These are phyloP conservation scores for Coemansia sp. DNA, from an alignment of 192 early-diverging fungal species.

Conservation along the genomic window DNA sequence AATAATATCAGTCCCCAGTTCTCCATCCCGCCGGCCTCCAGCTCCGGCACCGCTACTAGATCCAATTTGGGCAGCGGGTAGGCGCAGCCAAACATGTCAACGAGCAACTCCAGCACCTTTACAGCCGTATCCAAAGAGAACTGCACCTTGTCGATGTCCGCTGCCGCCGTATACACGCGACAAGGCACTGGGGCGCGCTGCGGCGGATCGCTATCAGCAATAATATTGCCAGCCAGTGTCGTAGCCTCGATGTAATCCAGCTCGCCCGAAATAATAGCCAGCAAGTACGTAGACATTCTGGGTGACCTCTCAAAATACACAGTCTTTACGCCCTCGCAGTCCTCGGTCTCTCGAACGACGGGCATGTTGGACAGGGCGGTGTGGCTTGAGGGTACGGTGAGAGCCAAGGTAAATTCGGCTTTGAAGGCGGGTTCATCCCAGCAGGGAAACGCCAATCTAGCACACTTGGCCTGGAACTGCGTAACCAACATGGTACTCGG, in stretches of 20 bases:
- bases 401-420: slow-evolving; percentile 71
- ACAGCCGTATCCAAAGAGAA: slow-evolving; percentile 72
- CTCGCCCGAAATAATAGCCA: slow-evolving; percentile 74
- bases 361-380: slow-evolving; percentile 79
- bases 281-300: slow-evolving; percentile 78
- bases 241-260: slow-evolving; percentile 74
- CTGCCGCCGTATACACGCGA: slow-evolving; percentile 70
- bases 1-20: slow-evolving; percentile 87
- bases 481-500: slow-evolving; percentile 65
- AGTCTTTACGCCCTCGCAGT: slow-evolving; percentile 21
- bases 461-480: slow-evolving; percentile 77
- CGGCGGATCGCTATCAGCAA: not conserved
- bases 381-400: slow-evolving; percentile 58
- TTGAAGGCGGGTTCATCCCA: slow-evolving; percentile 80
- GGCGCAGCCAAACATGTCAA: slow-evolving; percentile 62
- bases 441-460: slow-evolving; percentile 70
- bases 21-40: slow-evolving; percentile 81
- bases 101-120: slow-evolving; percentile 66
- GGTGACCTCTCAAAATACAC: slow-evolving; percentile 73
- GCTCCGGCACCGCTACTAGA: slow-evolving; percentile 76
- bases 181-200: slow-evolving; percentile 5
- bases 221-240: not conserved
- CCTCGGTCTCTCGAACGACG: slow-evolving; percentile 21
- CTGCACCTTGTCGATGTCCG: slow-evolving; percentile 59
- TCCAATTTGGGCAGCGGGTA: slow-evolving; percentile 77